Conservation (phyloP, 2,329 filamentous ascomycete genomes). For the Neobulgaria alba region DNA sequence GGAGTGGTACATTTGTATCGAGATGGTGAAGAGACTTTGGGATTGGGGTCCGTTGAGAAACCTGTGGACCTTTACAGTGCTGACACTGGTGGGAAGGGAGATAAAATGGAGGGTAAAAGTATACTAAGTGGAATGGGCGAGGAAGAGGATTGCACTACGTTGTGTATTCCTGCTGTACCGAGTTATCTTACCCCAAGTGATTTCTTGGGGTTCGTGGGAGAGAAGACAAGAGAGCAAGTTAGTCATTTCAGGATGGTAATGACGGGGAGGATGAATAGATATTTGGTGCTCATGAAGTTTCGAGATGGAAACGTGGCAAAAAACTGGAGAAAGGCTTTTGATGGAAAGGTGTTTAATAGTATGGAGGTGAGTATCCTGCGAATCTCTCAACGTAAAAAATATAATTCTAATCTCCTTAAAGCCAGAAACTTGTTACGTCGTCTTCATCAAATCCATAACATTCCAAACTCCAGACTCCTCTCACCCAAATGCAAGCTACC, state of each 20-base stretch:
- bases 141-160: slow-evolving; percentile 60
- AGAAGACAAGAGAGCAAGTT: slow-evolving; percentile 76
- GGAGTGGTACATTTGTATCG: slow-evolving; percentile 92
- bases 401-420: slow-evolving; percentile 28
- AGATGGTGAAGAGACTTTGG: slow-evolving; percentile 66
- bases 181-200: slow-evolving; percentile 89
- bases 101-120: slow-evolving; percentile 32
- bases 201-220: slow-evolving; percentile 84
- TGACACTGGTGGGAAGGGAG: slow-evolving; percentile 8
- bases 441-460: slow-evolving; percentile 87
- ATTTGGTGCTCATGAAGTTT: slow-evolving; percentile 95
- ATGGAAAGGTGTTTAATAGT: slow-evolving; percentile 86
- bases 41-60: slow-evolving; percentile 35
- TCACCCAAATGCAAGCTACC: slow-evolving; percentile 35
- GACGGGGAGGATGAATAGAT: slow-evolving; percentile 80
- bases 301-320: slow-evolving; percentile 64
- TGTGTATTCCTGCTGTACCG: slow-evolving; percentile 91
- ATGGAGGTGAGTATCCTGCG: slow-evolving; percentile 61
- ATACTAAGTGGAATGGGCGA: slow-evolving; percentile 2
- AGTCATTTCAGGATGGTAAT: slow-evolving; percentile 92
- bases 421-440: slow-evolving; percentile 91
- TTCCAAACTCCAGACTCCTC: slow-evolving; percentile 46
- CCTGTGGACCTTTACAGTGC: slow-evolving; percentile 19
- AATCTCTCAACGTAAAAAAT: slow-evolving; percentile 11
- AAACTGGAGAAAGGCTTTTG: slow-evolving; percentile 78